A percentile compares a stretch with the other conserved stretches of the same genome.
phyloP scores from a whole-genome alignment of 805 yeast genomes.

The Starmerella sirachaensis region DNA sequence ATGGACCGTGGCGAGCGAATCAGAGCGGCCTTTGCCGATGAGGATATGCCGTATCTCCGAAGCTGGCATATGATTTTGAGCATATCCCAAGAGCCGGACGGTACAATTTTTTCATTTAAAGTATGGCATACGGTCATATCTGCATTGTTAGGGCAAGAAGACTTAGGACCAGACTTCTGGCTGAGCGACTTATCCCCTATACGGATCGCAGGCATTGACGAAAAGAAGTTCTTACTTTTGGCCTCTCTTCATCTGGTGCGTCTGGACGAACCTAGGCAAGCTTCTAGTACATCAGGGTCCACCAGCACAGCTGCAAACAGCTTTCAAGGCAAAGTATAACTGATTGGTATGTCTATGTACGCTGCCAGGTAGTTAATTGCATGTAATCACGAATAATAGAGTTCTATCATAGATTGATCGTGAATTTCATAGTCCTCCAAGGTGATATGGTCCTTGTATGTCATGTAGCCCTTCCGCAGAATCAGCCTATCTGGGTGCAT shows the following conservation, averaged over 20 bases:
- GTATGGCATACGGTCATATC: slow-evolving; percentile 12
- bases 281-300: background rate
- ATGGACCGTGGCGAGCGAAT: background rate
- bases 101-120: slow-evolving; percentile 2
- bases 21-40: background rate
- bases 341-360: background rate
- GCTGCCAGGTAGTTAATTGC: background rate
- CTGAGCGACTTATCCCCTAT: slow-evolving; percentile 20
- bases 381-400: slow-evolving; percentile 31
- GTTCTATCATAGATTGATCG: slow-evolving; percentile 74
- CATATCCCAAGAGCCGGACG: background rate
- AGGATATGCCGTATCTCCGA: background rate
- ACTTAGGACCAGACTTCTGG: slow-evolving; percentile 13
- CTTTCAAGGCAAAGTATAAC: background rate
- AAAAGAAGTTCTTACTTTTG: slow-evolving; percentile 6
- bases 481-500: slow-evolving; percentile 50
- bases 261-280: no score
- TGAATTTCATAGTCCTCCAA: slow-evolving; percentile 92
- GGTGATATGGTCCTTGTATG: slow-evolving; percentile 78
- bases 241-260: slow-evolving; percentile 4
- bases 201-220: slow-evolving; percentile 7
- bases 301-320: background rate
- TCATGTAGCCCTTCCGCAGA: slow-evolving; percentile 73
- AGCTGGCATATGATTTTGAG: slow-evolving; percentile 3
- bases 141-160: slow-evolving; percentile 1